phyloP scores from a whole-genome alignment of 495 filamentous ascomycete species.

The Thermothielavioides terrestris region DNA sequence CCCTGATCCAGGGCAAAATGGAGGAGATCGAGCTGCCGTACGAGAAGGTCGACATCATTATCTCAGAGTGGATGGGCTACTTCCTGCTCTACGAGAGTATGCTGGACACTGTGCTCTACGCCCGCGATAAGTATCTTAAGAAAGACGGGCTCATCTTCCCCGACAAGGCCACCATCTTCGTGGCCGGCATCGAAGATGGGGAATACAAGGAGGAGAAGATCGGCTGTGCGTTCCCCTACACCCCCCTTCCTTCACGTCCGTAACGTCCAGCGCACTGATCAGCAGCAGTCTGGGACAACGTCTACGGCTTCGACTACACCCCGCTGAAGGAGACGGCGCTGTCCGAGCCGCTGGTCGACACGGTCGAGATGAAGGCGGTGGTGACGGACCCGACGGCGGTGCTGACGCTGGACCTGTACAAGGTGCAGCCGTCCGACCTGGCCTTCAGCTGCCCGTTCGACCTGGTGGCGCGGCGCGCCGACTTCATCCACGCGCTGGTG shows the following conservation, averaged over 20 bases:
- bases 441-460: conserved; percentile 56
- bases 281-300: conserved; percentile 64
- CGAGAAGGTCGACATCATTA: conserved; percentile 83
- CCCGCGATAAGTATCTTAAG: conserved; percentile 73
- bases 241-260: not conserved
- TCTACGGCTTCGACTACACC: conserved; percentile 70
- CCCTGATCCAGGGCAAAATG: conserved; percentile 76
- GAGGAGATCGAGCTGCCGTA: conserved; percentile 79
- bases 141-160: conserved; percentile 79
- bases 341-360: conserved; percentile 64
- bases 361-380: conserved; percentile 62
- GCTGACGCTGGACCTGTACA: conserved; percentile 66
- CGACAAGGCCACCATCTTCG: conserved; percentile 76
- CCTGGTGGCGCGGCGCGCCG: conserved; percentile 64
- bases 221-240: conserved; percentile 39
- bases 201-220: conserved; percentile 74
- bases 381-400: conserved; percentile 64
- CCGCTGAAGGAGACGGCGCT: conserved; percentile 63
- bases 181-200: conserved; percentile 77
- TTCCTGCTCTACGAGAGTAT: conserved; percentile 89
- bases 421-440: conserved; percentile 53
- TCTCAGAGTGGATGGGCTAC: conserved; percentile 98
- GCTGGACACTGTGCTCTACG: conserved; percentile 87
- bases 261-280: conserved; percentile 11
- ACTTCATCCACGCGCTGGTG: conserved; percentile 91